Conservation (phyloP, 176 grass and related monocot species). For the Avena eriantha region DNA sequence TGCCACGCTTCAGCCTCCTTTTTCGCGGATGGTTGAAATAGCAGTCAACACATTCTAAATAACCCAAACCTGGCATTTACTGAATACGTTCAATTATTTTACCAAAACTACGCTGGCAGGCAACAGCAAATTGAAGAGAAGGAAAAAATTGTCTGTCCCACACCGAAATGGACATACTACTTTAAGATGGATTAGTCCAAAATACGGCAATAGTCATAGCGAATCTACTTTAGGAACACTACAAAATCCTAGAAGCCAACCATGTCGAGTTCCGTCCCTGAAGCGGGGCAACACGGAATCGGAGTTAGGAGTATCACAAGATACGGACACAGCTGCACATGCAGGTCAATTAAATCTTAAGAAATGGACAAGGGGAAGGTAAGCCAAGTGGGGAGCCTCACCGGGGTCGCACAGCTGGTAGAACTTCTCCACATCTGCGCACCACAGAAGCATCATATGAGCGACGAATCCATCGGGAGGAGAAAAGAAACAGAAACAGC, state of each 20-base stretch:
- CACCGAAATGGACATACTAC: not conserved
- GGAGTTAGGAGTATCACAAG: not conserved
- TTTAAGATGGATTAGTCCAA: not conserved
- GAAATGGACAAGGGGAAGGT: slow-evolving; percentile 3
- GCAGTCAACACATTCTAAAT: not conserved
- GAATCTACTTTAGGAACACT: not conserved
- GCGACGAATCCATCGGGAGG: slow-evolving; percentile 20
- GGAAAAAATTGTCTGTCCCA: not conserved
- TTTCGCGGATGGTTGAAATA: not conserved
- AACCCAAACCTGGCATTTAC: not conserved
- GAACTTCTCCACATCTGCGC: slow-evolving; percentile 87
- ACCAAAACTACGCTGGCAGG: not conserved
- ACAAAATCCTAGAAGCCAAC: slow-evolving; percentile 29
- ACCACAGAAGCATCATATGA: slow-evolving; percentile 39
- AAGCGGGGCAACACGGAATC: not conserved
- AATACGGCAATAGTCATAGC: not conserved
- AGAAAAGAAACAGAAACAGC: not conserved
- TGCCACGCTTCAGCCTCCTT: not conserved
- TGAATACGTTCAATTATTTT: not conserved
- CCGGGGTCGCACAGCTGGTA: slow-evolving; percentile 79
- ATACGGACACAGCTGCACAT: not conserved
- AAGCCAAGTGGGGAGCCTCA: slow-evolving; percentile 43
- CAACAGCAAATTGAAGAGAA: not conserved
- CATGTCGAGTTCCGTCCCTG: slow-evolving; percentile 28
- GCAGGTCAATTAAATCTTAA: not conserved